phyloP scores from a whole-genome alignment of 129 eudicot genomes.

The Chrysanthemum seticuspe region DNA sequence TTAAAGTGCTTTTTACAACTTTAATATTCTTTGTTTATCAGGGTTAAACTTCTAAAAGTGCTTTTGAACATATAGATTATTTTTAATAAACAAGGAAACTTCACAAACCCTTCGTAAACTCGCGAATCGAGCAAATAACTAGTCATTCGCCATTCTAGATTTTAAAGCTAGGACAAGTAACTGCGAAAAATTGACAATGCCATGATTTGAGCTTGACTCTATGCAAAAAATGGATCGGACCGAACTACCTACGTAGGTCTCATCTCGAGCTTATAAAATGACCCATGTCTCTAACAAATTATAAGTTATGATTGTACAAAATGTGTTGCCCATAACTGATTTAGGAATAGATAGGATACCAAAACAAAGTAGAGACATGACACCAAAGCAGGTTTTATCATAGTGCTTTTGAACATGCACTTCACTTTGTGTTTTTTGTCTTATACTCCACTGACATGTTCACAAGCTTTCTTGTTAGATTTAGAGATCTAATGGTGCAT shows the following conservation, averaged over 20 bases:
- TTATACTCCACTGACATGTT: conserved; percentile 22
- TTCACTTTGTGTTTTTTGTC: conserved; percentile 22
- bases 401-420: conserved; percentile 22
- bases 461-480: background rate
- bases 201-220: too few species aligned
- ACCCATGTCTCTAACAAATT: too few species aligned
- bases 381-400: conserved; percentile 11
- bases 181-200: too few species aligned
- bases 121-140: too few species aligned
- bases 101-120: background rate
- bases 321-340: too few species aligned
- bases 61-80: background rate
- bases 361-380: conserved; percentile 3
- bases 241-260: too few species aligned
- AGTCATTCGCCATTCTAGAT: too few species aligned
- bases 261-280: too few species aligned
- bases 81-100: background rate
- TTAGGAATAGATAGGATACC: background rate
- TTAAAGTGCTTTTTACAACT: background rate
- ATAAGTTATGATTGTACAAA: too few species aligned
- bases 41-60: too few species aligned
- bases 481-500: conserved; percentile 19
- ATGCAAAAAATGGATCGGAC: too few species aligned
- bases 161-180: too few species aligned
- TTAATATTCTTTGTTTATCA: background rate